Conservation (phyloP, 192 early-diverging fungal genomes). For the Backusella luteola region DNA sequence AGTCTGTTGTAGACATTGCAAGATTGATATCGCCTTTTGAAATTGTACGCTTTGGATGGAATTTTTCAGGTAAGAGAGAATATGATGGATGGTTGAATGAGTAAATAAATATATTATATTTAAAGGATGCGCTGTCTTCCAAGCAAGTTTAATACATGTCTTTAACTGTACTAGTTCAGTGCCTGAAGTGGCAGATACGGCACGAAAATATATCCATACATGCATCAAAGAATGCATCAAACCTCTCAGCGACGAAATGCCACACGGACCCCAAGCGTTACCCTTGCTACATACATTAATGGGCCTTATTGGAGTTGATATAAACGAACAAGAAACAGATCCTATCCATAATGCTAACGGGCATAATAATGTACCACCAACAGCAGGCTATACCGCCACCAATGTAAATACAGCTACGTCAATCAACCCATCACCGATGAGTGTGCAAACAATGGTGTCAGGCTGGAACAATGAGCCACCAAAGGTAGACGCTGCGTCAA, state of each 20-base stretch:
- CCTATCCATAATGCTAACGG: not conserved
- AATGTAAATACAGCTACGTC: not conserved
- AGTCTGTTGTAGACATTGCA: conserved; percentile 16
- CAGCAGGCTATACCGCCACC: too few relatives aligned
- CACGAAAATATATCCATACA: conserved; percentile 12
- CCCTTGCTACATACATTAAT: not conserved
- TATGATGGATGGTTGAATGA: not conserved
- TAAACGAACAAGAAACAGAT: not conserved
- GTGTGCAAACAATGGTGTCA: conserved; percentile 10
- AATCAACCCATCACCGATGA: conserved; percentile 1
- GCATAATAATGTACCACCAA: too few relatives aligned
- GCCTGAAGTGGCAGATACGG: conserved; percentile 7
- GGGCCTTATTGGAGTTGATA: not conserved
- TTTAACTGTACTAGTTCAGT: conserved; percentile 16
- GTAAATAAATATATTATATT: too few relatives aligned
- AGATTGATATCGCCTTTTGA: not conserved
- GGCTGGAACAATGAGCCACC: not conserved
- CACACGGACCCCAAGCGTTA: not conserved
- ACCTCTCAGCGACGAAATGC: conserved; percentile 13
- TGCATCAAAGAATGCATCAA: conserved; percentile 21
- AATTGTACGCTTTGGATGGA: conserved; percentile 15
- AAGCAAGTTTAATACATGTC: conserved; percentile 22
- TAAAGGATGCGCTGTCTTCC: conserved; percentile 19
- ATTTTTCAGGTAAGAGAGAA: conserved; percentile 12
- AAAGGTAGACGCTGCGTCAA: not conserved